Evolutionary conservation across 169 alveolate genomes (phyloP).

Genomic region (Eimeria praecox): DNA sequence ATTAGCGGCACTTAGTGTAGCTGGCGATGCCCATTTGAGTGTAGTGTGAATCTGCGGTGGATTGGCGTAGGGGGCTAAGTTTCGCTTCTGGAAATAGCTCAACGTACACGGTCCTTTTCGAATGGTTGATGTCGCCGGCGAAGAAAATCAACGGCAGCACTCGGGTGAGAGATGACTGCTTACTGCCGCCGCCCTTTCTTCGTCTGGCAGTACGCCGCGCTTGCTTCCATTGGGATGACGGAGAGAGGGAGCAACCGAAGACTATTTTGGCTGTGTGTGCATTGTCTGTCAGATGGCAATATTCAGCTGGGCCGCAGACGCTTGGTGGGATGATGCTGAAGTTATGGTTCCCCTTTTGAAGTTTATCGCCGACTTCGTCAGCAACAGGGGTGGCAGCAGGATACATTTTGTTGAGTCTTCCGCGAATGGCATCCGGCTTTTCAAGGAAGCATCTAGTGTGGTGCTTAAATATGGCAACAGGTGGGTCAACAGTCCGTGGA

Average conservation of each 20-base stretch:
- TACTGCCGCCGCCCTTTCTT: not conserved
- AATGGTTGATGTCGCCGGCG: conserved; percentile 66
- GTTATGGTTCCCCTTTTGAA: conserved; percentile 95
- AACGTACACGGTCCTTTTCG: conserved; percentile 68
- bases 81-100: conserved; percentile 66
- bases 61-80: conserved; percentile 57
- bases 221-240: not conserved
- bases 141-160: conserved; percentile 73
- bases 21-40: not conserved
- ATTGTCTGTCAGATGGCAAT: conserved; percentile 81
- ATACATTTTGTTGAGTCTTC: conserved; percentile 95
- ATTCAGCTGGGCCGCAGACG: conserved; percentile 92
- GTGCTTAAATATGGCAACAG: conserved; percentile 84
- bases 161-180: conserved; percentile 22
- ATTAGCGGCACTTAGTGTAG: not conserved
- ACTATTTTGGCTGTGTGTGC: not conserved
- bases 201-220: not conserved
- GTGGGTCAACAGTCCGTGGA: conserved; percentile 44
- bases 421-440: conserved; percentile 95
- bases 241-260: not conserved
- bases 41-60: not conserved
- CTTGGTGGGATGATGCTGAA: conserved; percentile 94
- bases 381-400: conserved; percentile 91
- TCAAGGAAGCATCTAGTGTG: conserved; percentile 93
- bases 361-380: conserved; percentile 89